These are phyloP conservation scores for Pachysandra terminalis DNA, from an alignment of 164 flowering plant species.

Conservation along the genomic window DNA sequence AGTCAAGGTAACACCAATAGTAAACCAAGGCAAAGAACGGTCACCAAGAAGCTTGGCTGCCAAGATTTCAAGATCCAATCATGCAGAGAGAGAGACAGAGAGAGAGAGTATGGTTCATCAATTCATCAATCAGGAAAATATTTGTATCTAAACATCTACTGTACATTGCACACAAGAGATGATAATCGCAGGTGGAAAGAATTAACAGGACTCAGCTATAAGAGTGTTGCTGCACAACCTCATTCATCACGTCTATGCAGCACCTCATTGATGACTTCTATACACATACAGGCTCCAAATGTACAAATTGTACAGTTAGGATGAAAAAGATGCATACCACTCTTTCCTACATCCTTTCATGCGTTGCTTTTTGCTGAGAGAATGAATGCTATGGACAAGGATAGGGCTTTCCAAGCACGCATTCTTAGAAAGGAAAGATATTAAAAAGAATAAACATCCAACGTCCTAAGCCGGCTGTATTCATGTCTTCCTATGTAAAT, in stretches of 20 bases:
- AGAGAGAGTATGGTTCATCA: too few relatives aligned
- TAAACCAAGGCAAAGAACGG: too few relatives aligned
- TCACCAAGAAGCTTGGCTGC: too few relatives aligned
- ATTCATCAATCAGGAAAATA: background rate
- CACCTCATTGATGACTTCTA: too few relatives aligned
- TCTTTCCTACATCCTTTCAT: conserved; percentile 3
- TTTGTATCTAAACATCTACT: background rate
- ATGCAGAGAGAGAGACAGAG: too few relatives aligned
- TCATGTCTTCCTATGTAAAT: conserved; percentile 50
- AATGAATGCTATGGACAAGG: background rate
- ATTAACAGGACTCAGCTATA: background rate
- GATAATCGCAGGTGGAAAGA: background rate
- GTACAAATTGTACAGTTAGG: conserved; percentile 14
- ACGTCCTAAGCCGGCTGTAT: conserved; percentile 19
- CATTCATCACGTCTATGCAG: too few relatives aligned
- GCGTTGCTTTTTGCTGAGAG: too few relatives aligned
- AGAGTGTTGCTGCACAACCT: too few relatives aligned
- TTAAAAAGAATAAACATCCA: background rate
- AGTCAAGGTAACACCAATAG: too few relatives aligned
- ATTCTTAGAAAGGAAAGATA: background rate
- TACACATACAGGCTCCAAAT: background rate
- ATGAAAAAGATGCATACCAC: background rate
- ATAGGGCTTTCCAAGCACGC: background rate
- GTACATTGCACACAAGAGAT: background rate
- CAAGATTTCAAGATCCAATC: too few relatives aligned